These are phyloP conservation scores for Pulveroboletus sp. DNA, from an alignment of 768 basidiomycete genomes.

Conservation along the genomic window DNA sequence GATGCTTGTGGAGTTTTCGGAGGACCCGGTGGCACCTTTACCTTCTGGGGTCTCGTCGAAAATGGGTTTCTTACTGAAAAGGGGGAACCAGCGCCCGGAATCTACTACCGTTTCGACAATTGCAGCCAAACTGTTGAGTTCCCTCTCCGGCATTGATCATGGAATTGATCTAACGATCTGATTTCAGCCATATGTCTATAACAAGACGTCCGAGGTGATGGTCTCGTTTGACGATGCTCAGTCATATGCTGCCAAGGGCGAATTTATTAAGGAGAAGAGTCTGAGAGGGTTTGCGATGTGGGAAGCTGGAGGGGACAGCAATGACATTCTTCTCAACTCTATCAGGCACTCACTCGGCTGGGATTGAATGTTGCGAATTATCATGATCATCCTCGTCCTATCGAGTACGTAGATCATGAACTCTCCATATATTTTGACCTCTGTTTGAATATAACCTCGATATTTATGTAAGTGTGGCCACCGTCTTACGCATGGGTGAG, in stretches of 20 bases:
- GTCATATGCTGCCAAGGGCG: slow-evolving; percentile 59
- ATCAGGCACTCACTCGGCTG: too few species aligned
- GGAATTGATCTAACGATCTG: background rate
- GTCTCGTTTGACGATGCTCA: slow-evolving; percentile 60
- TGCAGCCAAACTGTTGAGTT: slow-evolving; percentile 71
- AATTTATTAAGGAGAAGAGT: slow-evolving; percentile 48
- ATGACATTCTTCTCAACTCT: slow-evolving; percentile 58
- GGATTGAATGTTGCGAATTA: too few species aligned
- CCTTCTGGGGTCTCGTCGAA: slow-evolving; percentile 59
- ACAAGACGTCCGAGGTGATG: slow-evolving; percentile 50
- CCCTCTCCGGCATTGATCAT: background rate
- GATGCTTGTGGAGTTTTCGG: slow-evolving; percentile 61
- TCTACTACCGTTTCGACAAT: slow-evolving; percentile 53
- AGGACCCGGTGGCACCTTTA: too few species aligned
- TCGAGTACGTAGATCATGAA: too few species aligned
- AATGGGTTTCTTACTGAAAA: slow-evolving; percentile 47
- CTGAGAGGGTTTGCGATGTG: slow-evolving; percentile 66
- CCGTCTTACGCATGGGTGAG: too few species aligned
- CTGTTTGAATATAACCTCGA: too few species aligned
- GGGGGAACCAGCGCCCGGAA: slow-evolving; percentile 36
- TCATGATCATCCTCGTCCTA: too few species aligned
- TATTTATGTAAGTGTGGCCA: too few species aligned
- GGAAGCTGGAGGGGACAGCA: slow-evolving; percentile 64
- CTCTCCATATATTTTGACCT: too few species aligned
- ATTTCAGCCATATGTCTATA: slow-evolving; percentile 64